A percentile compares a stretch with the other conserved stretches of the same genome.
Evolutionary conservation across 371 early-diverging fungal genomes (phyloP).

Genomic region (Syncephalastrum monosporum): DNA sequence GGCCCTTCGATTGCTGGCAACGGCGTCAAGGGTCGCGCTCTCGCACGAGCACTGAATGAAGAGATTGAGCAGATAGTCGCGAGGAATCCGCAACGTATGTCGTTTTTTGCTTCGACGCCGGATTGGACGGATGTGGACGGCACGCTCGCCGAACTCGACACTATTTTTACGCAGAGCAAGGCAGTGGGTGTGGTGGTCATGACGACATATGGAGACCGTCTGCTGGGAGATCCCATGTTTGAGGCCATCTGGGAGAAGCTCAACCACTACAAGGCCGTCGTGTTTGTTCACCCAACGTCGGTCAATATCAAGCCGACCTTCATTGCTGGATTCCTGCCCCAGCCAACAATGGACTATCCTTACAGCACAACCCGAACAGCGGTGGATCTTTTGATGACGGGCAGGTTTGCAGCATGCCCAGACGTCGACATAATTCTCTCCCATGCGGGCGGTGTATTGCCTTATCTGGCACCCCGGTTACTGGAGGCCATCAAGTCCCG

Average conservation of each 20-base stretch:
- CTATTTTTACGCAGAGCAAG: slow-evolving; percentile 4
- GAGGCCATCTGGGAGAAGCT: slow-evolving; percentile 11
- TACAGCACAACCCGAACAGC: slow-evolving; percentile 13
- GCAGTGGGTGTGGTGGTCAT: slow-evolving; percentile 7
- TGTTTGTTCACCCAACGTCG: slow-evolving; percentile 10
- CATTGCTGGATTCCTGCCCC: slow-evolving; percentile 4
- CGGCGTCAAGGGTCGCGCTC: not conserved
- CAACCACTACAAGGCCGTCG: slow-evolving; percentile 3
- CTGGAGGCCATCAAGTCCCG: not conserved
- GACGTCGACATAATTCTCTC: slow-evolving; percentile 12
- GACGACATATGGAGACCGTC: not conserved
- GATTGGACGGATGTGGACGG: slow-evolving; percentile 11
- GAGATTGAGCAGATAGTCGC: not conserved
- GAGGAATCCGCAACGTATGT: not conserved
- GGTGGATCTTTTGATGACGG: slow-evolving; percentile 10
- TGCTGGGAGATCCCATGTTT: slow-evolving; percentile 2
- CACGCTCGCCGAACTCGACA: slow-evolving; percentile 6
- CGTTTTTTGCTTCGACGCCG: slow-evolving; percentile 10
- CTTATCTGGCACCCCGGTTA: not conserved
- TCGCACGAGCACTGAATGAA: not conserved
- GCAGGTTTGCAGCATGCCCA: slow-evolving; percentile 8
- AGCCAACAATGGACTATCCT: slow-evolving; percentile 12
- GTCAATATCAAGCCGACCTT: not conserved
- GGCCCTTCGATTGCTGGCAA: slow-evolving; percentile 2
- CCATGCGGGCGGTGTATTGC: slow-evolving; percentile 5